phyloP scores from a whole-genome alignment of 768 basidiomycete species.

The Saitozyma sp. region DNA sequence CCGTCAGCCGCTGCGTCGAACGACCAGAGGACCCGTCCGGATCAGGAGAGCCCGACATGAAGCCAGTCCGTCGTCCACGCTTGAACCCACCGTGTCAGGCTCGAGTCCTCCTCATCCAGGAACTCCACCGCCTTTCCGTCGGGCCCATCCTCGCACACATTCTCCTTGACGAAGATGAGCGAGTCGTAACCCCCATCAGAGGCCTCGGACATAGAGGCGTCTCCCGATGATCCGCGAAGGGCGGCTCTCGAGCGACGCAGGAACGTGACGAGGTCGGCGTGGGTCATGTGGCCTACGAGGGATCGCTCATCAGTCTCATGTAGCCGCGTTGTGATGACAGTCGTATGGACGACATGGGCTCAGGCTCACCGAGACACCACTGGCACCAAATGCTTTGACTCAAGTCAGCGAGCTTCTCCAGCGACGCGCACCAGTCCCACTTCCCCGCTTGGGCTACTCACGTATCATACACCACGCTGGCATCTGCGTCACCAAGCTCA shows the following conservation, averaged over 20 bases:
- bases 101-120: conserved; percentile 86
- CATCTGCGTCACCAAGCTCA: conserved; percentile 47
- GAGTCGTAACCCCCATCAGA: conserved; percentile 1
- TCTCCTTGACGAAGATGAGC: conserved; percentile 85
- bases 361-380: conserved; percentile 75
- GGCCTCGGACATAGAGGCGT: background rate
- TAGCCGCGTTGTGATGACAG: no score
- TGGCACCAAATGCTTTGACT: conserved; percentile 74
- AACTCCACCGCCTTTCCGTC: conserved; percentile 60
- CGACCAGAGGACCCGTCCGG: background rate
- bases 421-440: no score
- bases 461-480: conserved; percentile 72
- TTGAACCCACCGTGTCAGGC: conserved; percentile 71
- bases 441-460: conserved; percentile 26
- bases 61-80: background rate
- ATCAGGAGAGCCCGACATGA: background rate
- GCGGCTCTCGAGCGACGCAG: conserved; percentile 65
- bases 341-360: no score
- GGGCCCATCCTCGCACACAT: conserved; percentile 66
- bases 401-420: background rate
- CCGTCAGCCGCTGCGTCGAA: conserved; percentile 6
- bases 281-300: conserved; percentile 62
- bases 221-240: conserved; percentile 55
- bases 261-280: conserved; percentile 75
- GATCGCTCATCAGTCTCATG: no score